Conservation (phyloP, 768 basidiomycete species). For the Polyporus arcularius region DNA sequence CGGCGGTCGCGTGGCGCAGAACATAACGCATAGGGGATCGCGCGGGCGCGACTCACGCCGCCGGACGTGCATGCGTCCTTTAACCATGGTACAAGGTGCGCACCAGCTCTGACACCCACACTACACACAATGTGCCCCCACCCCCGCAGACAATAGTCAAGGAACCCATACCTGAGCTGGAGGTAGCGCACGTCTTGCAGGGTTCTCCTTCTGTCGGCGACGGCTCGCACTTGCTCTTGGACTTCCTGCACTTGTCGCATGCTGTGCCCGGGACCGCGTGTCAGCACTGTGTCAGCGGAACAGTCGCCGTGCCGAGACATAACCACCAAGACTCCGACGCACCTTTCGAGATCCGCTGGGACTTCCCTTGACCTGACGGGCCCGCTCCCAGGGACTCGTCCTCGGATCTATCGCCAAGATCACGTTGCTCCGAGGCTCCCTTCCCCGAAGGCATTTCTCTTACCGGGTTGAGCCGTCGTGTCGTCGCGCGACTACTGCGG, state of each 20-base stretch:
- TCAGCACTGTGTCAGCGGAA: background rate
- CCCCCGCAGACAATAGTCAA: no score
- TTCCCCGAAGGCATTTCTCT: background rate
- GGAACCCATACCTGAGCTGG: constrained; percentile 22
- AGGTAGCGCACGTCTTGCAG: constrained; percentile 56
- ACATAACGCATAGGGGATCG: no score
- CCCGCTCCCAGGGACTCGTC: constrained; percentile 1
- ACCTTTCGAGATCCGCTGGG: constrained; percentile 16
- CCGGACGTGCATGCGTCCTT: no score
- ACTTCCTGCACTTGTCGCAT: constrained; percentile 86
- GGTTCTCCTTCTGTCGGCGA: constrained; percentile 63
- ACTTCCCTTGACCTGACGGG: constrained; percentile 1
- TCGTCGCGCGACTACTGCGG: no score
- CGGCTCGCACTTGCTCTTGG: constrained; percentile 85
- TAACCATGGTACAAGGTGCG: no score
- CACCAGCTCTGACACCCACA: no score
- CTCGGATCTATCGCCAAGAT: background rate
- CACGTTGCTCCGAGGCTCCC: background rate
- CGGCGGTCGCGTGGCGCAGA: no score
- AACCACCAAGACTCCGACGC: background rate
- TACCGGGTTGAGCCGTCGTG: background rate
- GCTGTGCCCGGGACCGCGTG: constrained; percentile 43
- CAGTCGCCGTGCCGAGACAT: background rate
- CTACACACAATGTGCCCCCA: no score
- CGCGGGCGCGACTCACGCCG: no score